phyloP scores from a whole-genome alignment of 2,329 filamentous ascomycete genomes.

The Ambrosiella beaveri region DNA sequence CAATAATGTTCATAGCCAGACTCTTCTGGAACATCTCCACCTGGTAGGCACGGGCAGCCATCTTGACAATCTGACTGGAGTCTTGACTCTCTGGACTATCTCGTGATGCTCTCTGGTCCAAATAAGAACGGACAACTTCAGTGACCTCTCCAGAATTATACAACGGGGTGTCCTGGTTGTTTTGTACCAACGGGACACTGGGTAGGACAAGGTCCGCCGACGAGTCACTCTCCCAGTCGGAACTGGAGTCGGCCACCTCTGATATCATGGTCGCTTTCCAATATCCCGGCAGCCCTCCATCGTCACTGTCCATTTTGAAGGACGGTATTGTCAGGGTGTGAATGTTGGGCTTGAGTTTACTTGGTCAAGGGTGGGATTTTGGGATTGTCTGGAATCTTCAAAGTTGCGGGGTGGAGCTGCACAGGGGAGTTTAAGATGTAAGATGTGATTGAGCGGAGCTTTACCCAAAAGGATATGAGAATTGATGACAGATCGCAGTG shows the following conservation, averaged over 20 bases:
- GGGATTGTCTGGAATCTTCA: no score
- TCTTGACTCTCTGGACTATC: neutral
- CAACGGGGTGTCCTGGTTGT: neutral
- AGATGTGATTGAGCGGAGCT: no score
- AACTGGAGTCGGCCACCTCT: neutral
- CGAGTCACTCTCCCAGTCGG: neutral
- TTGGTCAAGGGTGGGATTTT: no score
- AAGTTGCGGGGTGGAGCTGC: no score
- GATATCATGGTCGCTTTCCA: no score
- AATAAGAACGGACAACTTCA: neutral
- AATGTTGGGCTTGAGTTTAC: neutral
- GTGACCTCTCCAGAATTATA: neutral
- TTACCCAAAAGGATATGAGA: no score
- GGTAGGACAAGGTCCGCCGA: neutral
- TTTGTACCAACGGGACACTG: neutral
- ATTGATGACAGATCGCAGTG: no score
- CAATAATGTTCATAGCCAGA: slow-evolving; percentile 51
- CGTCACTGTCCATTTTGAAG: neutral
- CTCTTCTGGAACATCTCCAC: slow-evolving; percentile 59
- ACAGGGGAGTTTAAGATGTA: no score
- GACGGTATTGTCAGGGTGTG: neutral
- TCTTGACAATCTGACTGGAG: slow-evolving; percentile 19
- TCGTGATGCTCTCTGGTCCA: no score
- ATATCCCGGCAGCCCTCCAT: neutral
- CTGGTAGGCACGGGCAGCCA: slow-evolving; percentile 47